Evolutionary conservation across 139 green algal species (phyloP), one percentile per base, ranked within the genome.

Genomic region (Chlorella sp.): DNA sequence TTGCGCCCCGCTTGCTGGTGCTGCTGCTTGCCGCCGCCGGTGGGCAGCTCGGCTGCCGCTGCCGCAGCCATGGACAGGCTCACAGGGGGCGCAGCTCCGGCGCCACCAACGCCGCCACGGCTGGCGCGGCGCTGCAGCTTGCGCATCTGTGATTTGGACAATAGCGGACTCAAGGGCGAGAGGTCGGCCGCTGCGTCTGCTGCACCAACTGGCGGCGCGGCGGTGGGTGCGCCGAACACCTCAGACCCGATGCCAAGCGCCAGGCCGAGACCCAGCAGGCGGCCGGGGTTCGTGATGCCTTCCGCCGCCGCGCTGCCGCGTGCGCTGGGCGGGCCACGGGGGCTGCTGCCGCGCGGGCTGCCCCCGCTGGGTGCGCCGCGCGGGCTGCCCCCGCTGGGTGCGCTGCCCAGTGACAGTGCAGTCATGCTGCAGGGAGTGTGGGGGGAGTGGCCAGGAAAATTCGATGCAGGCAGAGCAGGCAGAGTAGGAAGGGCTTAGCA

Each of bases 211-310:
- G 47, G 34, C 20, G 39, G 13, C 11, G 60, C 60, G 6, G 78
- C 38, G 3, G 39, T 60, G 12, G 80, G 56, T 0, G 56, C 78
- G 0, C 78, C 57, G 76, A 88, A 89, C 68, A 88, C 85, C 41
- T 88, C 64, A 18, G 78, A 6, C 11, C 85, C 85, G 26, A 88
- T 72, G 44, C 85, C 85, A 34, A 88, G 64, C 34, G 85, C 85
- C 67, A 88, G 73, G 11, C 85, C 78, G 65, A 88, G 65, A 13
- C 85, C 85, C 23, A 88, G 36, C 64, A 88, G 65, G 34, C 85
- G 64, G 17, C 85, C 85, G 32, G 85, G 47, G 74, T 88, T 88
- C 34, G 78, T 88, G 63, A 88, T 86, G 64, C 85, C 78, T 26
- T 88, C 65, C 17, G 83, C 83, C 3, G 83, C 83, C 3, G 38